Conservation (phyloP, 345 rosid genomes). For the Punica granatum region DNA sequence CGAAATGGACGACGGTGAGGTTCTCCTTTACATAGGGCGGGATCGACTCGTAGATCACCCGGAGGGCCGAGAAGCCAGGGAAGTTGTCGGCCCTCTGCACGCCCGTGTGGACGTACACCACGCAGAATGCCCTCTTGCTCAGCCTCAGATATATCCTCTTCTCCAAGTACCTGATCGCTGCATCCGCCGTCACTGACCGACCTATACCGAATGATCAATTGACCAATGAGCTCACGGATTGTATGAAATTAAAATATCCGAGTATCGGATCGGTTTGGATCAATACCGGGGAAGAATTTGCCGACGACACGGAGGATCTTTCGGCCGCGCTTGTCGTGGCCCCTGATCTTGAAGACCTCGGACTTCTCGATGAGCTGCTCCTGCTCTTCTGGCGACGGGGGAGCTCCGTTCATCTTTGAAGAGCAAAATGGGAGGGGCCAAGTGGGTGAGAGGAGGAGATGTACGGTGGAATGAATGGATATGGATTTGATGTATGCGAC, state of each 20-base stretch:
- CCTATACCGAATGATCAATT: constrained; percentile 17
- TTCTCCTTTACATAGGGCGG: constrained; percentile 32
- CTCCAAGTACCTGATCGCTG: constrained; percentile 39
- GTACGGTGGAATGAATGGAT: neutral
- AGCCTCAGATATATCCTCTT: constrained; percentile 31
- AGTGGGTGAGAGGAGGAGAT: neutral
- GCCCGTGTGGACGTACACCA: constrained; percentile 47
- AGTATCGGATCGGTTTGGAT: too few relatives aligned
- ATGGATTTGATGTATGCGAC: neutral
- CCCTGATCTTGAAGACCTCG: constrained; percentile 34
- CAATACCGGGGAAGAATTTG: constrained; percentile 40
- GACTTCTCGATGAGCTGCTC: constrained; percentile 27
- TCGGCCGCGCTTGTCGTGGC: constrained; percentile 36
- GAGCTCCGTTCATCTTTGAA: neutral
- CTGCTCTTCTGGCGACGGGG: constrained; percentile 14
- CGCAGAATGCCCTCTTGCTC: constrained; percentile 31
- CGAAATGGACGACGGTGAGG: constrained; percentile 42
- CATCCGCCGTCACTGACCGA: constrained; percentile 29
- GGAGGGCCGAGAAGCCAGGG: constrained; percentile 46
- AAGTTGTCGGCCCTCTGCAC: constrained; percentile 41
- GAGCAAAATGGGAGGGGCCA: neutral
- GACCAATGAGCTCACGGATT: neutral
- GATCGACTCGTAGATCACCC: constrained; percentile 40
- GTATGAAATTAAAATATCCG: too few relatives aligned
- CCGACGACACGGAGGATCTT: constrained; percentile 36